Conservation (phyloP, 2,329 filamentous ascomycete species). For the Escovopsis sp. region DNA sequence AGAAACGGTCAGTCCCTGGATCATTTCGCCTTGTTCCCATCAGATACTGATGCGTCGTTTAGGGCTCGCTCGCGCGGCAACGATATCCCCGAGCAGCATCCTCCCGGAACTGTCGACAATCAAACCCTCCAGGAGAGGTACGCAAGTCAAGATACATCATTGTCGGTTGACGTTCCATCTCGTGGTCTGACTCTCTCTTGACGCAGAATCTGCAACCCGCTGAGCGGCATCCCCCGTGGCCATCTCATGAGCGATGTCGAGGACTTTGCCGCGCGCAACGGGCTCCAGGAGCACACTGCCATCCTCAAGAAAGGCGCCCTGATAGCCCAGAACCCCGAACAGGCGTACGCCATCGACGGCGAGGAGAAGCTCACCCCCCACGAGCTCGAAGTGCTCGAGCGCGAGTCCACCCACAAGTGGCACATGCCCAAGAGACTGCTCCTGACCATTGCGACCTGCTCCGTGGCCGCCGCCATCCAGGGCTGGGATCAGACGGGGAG, state of each 20-base stretch:
- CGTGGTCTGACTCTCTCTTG: too few species aligned
- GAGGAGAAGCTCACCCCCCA: slow-evolving; percentile 39
- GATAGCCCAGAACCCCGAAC: slow-evolving; percentile 42
- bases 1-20: too few species aligned
- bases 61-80: background rate
- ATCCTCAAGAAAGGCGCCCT: slow-evolving; percentile 42
- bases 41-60: too few species aligned
- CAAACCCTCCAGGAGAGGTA: background rate
- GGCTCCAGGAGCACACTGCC: slow-evolving; percentile 42
- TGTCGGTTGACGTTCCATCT: too few species aligned
- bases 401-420: slow-evolving; percentile 53
- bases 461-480: slow-evolving; percentile 52
- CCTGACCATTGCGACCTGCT: slow-evolving; percentile 52
- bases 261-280: slow-evolving; percentile 41
- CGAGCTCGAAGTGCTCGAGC: slow-evolving; percentile 41
- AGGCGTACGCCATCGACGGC: slow-evolving; percentile 39
- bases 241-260: slow-evolving; percentile 44
- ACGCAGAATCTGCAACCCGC: slow-evolving; percentile 30
- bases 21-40: too few species aligned
- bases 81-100: background rate
- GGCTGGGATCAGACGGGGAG: slow-evolving; percentile 52
- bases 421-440: slow-evolving; percentile 46
- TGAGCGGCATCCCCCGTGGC: slow-evolving; percentile 33
- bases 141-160: too few species aligned
- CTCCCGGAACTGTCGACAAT: background rate